A percentile compares a stretch with the other conserved stretches of the same genome.
Conservation (phyloP, 2,329 filamentous ascomycete species). For the Diaporthe ampelina region DNA sequence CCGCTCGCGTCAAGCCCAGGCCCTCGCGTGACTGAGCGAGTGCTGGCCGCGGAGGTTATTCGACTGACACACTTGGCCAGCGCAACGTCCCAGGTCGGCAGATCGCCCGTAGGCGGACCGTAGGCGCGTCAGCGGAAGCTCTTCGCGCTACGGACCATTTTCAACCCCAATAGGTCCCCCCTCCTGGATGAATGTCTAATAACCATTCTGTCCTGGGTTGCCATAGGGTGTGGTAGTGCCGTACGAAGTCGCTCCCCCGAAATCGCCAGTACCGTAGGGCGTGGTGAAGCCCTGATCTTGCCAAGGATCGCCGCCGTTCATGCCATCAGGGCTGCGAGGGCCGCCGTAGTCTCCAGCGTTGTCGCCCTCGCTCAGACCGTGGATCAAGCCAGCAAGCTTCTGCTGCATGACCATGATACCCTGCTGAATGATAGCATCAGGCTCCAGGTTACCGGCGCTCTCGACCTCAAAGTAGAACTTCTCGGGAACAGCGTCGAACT, state of each 20-base stretch:
- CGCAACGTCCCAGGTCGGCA: not conserved
- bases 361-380: slow-evolving; percentile 65
- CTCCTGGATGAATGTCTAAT: slow-evolving; percentile 2
- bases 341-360: slow-evolving; percentile 70
- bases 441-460: slow-evolving; percentile 87
- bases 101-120: not conserved
- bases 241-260: slow-evolving; percentile 62
- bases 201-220: slow-evolving; percentile 64
- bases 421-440: slow-evolving; percentile 89
- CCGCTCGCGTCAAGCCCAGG: slow-evolving; percentile 1
- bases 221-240: slow-evolving; percentile 60
- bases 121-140: not conserved
- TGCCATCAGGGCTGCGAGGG: slow-evolving; percentile 76
- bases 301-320: slow-evolving; percentile 71
- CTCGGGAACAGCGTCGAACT: slow-evolving; percentile 87
- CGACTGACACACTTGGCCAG: not conserved
- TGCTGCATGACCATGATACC: slow-evolving; percentile 91
- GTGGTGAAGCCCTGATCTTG: slow-evolving; percentile 78
- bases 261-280: slow-evolving; percentile 70
- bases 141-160: not conserved
- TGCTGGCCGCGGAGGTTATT: not conserved
- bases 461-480: slow-evolving; percentile 97
- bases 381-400: slow-evolving; percentile 84
- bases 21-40: not conserved
- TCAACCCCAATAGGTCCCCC: not conserved